Evolutionary conservation across 2,329 filamentous ascomycete genomes (phyloP), one percentile per base, ranked within the genome.

Genomic region (Fusarium sp.): DNA sequence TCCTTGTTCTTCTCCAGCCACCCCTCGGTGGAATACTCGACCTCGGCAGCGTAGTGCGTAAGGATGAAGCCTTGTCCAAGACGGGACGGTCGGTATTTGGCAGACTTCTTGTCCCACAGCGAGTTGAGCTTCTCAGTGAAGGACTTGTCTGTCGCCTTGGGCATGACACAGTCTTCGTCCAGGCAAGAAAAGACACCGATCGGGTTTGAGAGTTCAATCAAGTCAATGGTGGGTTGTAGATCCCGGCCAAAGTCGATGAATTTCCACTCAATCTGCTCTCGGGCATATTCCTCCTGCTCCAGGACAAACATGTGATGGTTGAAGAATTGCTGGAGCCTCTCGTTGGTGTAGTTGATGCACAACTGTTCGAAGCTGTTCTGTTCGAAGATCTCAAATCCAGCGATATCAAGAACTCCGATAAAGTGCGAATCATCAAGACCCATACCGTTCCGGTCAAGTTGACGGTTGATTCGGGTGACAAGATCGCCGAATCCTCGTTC

Each of bases 1-100:
- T 99, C 96, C 79, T 99, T 99, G 84, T 99, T 99, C 85, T 98
- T 99, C 79, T 98, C 95, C 33, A 99, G 83, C 96, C 96, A 99
- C 62, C 92, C 92, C 61, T 95, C 89, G 0, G 96, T 99, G 0
- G 91, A 93, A 78, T 99, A 99, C 79, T 99, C 96, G 3, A 99
- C 96, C 79, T 98, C 96, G 25, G 96, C 94, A 23, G 96, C 96
- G 76, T 99, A 99, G 77, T 99, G 96, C 0, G 96, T 99, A 18
- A 99, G 88, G 73, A 97, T 90, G 76, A 99, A 99, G 13, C 96
- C 96, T 75, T 97, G 93, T 1, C 89, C 92, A 13, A 97, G 86
- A 14, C 96, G 89, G 16, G 94, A 96, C 6, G 93, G 88, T 54
- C 93, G 90, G 79, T 99, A 99, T 79, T 99, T 99, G 50, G 89